These are phyloP conservation scores for Penicillium sumatraense DNA, from an alignment of 2,329 filamentous ascomycete species.

Conservation along the genomic window DNA sequence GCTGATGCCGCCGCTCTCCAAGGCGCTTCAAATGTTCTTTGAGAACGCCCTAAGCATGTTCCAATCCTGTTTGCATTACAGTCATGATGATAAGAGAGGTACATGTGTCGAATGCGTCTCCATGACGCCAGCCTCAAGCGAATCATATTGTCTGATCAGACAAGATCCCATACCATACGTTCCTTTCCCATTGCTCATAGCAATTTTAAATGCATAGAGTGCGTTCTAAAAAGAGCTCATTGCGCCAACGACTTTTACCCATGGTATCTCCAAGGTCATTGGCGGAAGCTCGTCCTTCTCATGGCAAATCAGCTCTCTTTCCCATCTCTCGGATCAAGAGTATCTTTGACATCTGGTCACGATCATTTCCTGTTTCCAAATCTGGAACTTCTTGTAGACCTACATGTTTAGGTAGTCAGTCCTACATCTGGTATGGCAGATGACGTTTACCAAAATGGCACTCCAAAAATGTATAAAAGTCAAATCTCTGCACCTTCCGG, in stretches of 20 bases:
- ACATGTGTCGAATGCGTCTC: neutral
- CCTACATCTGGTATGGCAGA: neutral
- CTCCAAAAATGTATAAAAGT: neutral
- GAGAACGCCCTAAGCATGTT: neutral
- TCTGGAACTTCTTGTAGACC: neutral
- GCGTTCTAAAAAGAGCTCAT: neutral
- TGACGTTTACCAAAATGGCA: neutral
- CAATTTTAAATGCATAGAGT: neutral
- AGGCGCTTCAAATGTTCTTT: slow-evolving; percentile 6
- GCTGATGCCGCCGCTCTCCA: neutral
- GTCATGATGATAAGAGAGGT: neutral
- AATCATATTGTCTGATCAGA: neutral
- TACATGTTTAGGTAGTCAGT: neutral
- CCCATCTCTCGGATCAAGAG: neutral
- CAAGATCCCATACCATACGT: neutral
- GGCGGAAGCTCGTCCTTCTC: neutral
- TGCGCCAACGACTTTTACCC: neutral
- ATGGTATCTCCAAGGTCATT: neutral
- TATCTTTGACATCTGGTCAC: neutral
- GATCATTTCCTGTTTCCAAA: neutral
- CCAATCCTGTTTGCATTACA: neutral
- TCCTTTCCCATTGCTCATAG: neutral
- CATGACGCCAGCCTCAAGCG: slow-evolving; percentile 2
- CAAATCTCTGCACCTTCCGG: too few relatives aligned
- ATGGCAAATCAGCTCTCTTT: neutral